Conservation (phyloP, 2,329 filamentous ascomycete genomes). For the Aureobasidium sp. region DNA sequence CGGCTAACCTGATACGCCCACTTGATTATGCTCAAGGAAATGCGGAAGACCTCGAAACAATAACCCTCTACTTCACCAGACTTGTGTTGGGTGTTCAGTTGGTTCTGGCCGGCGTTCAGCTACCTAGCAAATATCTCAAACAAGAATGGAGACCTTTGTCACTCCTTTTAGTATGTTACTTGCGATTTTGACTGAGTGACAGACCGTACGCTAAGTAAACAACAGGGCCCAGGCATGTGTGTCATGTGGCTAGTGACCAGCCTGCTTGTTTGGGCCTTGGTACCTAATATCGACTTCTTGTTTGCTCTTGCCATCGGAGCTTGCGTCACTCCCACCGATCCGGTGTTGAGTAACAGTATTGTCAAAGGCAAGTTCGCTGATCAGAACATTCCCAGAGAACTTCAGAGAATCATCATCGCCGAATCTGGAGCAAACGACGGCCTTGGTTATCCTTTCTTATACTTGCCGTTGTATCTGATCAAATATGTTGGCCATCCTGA, state of each 20-base stretch:
- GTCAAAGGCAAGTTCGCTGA: conserved; percentile 93
- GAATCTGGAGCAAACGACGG: conserved; percentile 89
- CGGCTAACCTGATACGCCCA: conserved; percentile 65
- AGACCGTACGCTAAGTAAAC: not conserved
- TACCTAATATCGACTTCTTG: conserved; percentile 64
- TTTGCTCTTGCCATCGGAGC: conserved; percentile 75
- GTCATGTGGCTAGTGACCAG: conserved; percentile 82
- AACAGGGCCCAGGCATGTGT: conserved; percentile 67
- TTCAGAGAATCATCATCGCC: conserved; percentile 60
- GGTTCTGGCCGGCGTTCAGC: conserved; percentile 78
- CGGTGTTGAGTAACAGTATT: conserved; percentile 79
- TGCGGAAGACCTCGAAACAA: conserved; percentile 55
- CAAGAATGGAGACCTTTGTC: conserved; percentile 71
- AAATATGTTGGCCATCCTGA: conserved; percentile 58
- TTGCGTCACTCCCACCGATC: conserved; percentile 89
- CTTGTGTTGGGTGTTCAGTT: conserved; percentile 87
- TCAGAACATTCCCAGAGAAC: conserved; percentile 72
- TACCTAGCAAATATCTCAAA: conserved; percentile 74
- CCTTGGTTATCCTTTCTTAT: conserved; percentile 80
- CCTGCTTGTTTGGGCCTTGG: conserved; percentile 67
- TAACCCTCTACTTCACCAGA: conserved; percentile 78
- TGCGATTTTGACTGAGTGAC: not conserved
- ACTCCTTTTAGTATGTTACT: conserved; percentile 50
- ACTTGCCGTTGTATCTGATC: conserved; percentile 75
- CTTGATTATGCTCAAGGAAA: conserved; percentile 62